Base-by-base conservation (phyloP, 345 rosid species). In the Camelina hispida region DNA sequence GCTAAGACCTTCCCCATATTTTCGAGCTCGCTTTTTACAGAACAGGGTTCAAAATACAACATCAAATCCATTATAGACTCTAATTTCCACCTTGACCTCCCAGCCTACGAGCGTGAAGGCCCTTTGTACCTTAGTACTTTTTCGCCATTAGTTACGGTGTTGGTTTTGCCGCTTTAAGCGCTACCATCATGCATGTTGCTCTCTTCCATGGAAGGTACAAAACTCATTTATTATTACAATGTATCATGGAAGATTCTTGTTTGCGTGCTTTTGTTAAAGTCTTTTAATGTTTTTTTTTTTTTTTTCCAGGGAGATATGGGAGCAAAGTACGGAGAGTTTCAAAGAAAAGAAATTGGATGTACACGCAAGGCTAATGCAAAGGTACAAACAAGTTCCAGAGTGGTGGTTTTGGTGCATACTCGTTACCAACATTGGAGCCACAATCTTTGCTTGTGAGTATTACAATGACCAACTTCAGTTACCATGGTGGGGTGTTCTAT, bases 401-500 rank as follows among this genome's bases (percentile, higher is more conserved):
- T 90, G 96, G 96, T 95, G 98, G 99, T 95, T 95, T 75, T 81
- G 87, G 81, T 82, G 71, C 71, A 92, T 92, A 58, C 97, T 92
- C 6, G 47, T 72, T 53, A 84, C 57, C 25, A 95, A 88, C 66
- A 78, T 93, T 64, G 94, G 84, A 25, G 86, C 55, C 28, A 89
- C 98, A 20, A 40, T 89, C 9, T 92, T 90, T 64, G 83, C 97
- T 57, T 95, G 98, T 63, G 88, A 95, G 73, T 93, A 89, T 82
- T 95, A 87, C 82, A 92, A 79, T 55, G 85, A 85, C 7, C 97
- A 93, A 81, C 99, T 95, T 76, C 98, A 92, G 30, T 69, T 92
- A 62, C 99, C 98, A 4, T 95, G 99, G 99, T 95, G 99, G 98
- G 99, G 98, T 51, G 98, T 93, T 59, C 48, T 92, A n/a, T 78